phyloP scores from a whole-genome alignment of 768 basidiomycete species.

The Mycena alexandri region DNA sequence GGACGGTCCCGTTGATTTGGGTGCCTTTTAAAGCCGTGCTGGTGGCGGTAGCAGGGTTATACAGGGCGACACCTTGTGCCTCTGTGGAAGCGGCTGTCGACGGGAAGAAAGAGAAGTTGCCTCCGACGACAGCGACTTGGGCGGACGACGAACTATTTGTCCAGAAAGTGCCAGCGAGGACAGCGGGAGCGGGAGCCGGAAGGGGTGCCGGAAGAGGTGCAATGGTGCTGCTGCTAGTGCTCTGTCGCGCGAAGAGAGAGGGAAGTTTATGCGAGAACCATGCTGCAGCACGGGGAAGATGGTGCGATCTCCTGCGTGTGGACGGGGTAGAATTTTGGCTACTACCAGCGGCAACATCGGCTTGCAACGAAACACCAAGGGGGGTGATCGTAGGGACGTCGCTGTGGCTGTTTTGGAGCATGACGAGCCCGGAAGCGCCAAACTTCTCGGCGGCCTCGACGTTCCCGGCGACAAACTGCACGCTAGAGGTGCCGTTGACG shows the following conservation, averaged over 20 bases:
- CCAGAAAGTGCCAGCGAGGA: conserved; percentile 92
- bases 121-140: conserved; percentile 85
- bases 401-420: conserved; percentile 73
- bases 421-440: conserved; percentile 84
- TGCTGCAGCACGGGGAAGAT: conserved; percentile 48
- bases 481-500: conserved; percentile 68
- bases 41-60: conserved; percentile 66
- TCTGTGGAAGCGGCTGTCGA: conserved; percentile 51
- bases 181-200: conserved; percentile 78
- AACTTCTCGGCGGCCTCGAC: conserved; percentile 68
- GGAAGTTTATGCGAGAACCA: conserved; percentile 67
- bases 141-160: conserved; percentile 76
- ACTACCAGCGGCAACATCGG: conserved; percentile 44
- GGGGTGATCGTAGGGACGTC: conserved; percentile 72
- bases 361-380: conserved; percentile 68
- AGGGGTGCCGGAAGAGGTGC: conserved; percentile 67
- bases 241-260: conserved; percentile 66
- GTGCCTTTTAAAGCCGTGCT: conserved; percentile 70
- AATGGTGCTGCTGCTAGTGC: conserved; percentile 50
- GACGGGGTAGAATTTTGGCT: conserved; percentile 47
- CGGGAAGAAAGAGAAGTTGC: conserved; percentile 82
- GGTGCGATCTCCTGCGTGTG: conserved; percentile 55
- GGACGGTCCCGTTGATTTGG: conserved; percentile 81
- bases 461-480: conserved; percentile 80
- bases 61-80: conserved; percentile 76